phyloP scores from a whole-genome alignment of 139 green algal genomes.

The Chlorella sp. region DNA sequence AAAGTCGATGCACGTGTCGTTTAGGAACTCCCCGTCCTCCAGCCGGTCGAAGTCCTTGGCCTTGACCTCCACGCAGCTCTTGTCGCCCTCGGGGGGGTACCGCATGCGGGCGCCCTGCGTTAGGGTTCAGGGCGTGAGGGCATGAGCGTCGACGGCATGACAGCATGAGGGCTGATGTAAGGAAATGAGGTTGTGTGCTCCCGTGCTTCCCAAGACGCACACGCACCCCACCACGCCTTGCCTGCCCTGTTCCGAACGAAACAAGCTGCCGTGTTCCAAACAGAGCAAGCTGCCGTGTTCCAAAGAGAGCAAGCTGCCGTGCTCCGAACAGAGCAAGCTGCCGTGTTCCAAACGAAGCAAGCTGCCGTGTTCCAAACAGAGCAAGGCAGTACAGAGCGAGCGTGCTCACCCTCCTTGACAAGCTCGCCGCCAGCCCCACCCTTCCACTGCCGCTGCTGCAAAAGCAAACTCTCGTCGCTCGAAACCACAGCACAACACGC shows the following conservation, averaged over 20 bases:
- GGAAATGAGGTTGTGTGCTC: not conserved
- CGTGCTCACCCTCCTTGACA: no score
- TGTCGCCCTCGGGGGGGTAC: not conserved
- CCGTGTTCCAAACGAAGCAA: not conserved
- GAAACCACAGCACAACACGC: no score
- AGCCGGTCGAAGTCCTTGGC: slow-evolving; percentile 66
- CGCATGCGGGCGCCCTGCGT: slow-evolving; percentile 1
- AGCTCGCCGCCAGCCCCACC: no score
- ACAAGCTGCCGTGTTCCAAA: not conserved
- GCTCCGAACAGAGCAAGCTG: not conserved
- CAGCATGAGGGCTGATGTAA: no score
- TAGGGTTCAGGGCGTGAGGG: no score
- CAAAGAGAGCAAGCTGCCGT: not conserved
- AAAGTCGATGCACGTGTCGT: slow-evolving; percentile 94
- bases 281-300: not conserved
- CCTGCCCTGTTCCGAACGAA: not conserved
- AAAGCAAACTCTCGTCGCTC: no score
- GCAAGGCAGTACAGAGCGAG: no score
- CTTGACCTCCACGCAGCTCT: slow-evolving; percentile 40
- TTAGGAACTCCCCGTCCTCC: slow-evolving; percentile 76
- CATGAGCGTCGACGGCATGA: no score
- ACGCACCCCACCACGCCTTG: not conserved
- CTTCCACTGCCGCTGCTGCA: no score
- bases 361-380: no score
- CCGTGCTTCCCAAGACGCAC: not conserved